Evolutionary conservation across 345 rosid genomes (phyloP).

Genomic region (Conringia planisiliqua): DNA sequence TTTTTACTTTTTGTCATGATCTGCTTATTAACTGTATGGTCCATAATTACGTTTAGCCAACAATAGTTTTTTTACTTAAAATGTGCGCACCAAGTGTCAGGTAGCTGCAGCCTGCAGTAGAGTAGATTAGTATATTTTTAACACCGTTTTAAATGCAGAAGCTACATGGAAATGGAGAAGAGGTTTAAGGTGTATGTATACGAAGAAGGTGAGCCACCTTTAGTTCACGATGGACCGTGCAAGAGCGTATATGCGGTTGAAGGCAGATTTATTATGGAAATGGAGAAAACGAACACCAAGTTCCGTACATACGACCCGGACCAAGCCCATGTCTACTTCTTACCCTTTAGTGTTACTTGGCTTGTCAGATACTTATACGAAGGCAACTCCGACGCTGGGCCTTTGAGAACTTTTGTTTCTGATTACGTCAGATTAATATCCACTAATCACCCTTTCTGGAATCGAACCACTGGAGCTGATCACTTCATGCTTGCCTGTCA

Average conservation of each 20-base stretch:
- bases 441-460: slow-evolving; percentile 71
- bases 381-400: slow-evolving; percentile 34
- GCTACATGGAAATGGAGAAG: slow-evolving; percentile 82
- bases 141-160: slow-evolving; percentile 41
- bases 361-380: slow-evolving; percentile 65
- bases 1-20: not conserved
- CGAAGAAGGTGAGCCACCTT: slow-evolving; percentile 72
- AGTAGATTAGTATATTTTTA: slow-evolving; percentile 6
- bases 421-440: slow-evolving; percentile 68
- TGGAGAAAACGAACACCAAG: slow-evolving; percentile 49
- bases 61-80: not conserved
- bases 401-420: slow-evolving; percentile 53
- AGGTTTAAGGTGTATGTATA: slow-evolving; percentile 85
- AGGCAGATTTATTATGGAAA: slow-evolving; percentile 82
- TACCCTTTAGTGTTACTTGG: slow-evolving; percentile 84
- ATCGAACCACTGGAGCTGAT: slow-evolving; percentile 69
- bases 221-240: slow-evolving; percentile 83
- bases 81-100: slow-evolving; percentile 19
- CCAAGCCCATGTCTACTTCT: slow-evolving; percentile 68
- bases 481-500: slow-evolving; percentile 93
- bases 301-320: slow-evolving; percentile 55
- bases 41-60: slow-evolving; percentile 23
- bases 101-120: slow-evolving; percentile 6
- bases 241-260: slow-evolving; percentile 73
- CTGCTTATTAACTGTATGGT: slow-evolving; percentile 19